Evolutionary conservation across 163 green algal species (phyloP).

Genomic region (Coccomyxa subellipsoidea): DNA sequence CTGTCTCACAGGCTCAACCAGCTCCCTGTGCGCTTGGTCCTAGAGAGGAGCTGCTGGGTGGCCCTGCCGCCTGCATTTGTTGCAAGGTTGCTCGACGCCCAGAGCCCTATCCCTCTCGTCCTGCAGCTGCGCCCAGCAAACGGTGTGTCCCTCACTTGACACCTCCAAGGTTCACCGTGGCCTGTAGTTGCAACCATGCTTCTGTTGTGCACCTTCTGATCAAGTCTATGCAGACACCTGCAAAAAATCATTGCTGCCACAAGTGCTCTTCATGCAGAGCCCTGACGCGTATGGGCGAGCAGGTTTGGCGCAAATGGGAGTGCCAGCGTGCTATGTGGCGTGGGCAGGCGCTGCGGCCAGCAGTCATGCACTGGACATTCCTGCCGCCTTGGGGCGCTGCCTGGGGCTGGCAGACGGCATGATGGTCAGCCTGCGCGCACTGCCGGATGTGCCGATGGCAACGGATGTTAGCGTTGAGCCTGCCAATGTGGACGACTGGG

Average conservation of each 20-base stretch:
- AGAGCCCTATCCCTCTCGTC: constrained; percentile 3
- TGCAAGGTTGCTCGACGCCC: neutral
- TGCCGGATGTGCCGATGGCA: constrained; percentile 42
- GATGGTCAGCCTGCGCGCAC: neutral
- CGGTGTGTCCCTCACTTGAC: neutral
- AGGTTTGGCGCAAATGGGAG: no score
- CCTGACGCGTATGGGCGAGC: no score
- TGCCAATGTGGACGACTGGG: constrained; percentile 72
- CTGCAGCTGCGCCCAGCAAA: neutral
- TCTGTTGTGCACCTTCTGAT: no score
- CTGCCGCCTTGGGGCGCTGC: neutral
- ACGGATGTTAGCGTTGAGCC: constrained; percentile 70
- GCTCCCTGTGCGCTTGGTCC: neutral
- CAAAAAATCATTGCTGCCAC: no score
- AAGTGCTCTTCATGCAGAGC: no score
- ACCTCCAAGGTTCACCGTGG: no score
- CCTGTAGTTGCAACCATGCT: no score
- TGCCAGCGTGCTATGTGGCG: neutral
- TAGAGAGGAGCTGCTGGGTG: constrained; percentile 13
- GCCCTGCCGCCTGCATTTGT: neutral
- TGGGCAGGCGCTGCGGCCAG: neutral
- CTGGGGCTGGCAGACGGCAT: constrained; percentile 1
- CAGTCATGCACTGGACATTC: constrained; percentile 2
- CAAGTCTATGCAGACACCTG: no score
- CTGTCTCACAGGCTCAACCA: neutral